Percentiles rank a stretch among this genome's conserved stretches.
Conservation (phyloP, 1,284 basidiomycete species). For the Grifola frondosa region DNA sequence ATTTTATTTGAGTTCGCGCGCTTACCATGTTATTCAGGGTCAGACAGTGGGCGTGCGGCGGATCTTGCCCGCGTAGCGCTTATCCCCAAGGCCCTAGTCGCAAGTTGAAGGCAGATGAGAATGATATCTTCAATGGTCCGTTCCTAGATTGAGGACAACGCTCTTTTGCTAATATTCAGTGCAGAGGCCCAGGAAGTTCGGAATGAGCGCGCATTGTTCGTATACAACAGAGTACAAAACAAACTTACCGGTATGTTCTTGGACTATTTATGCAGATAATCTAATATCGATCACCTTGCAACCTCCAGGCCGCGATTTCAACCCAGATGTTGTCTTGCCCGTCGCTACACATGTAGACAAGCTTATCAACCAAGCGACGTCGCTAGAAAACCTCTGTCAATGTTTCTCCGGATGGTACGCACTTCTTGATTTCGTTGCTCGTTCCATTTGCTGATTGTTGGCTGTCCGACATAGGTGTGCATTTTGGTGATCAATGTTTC, state of each 20-base stretch:
- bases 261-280: too few relatives aligned
- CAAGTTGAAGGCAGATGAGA: constrained; percentile 78
- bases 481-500: constrained; percentile 35
- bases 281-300: neutral
- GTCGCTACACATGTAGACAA: constrained; percentile 86
- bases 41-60: constrained; percentile 53
- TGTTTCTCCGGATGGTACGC: constrained; percentile 93
- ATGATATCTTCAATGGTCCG: constrained; percentile 77
- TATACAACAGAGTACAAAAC: constrained; percentile 90
- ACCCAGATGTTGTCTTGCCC: constrained; percentile 71
- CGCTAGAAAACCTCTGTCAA: constrained; percentile 91
- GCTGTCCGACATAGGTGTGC: constrained; percentile 38
- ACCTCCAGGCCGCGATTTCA: constrained; percentile 80
- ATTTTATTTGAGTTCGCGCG: constrained; percentile 11
- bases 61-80: constrained; percentile 69
- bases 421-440: neutral
- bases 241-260: constrained; percentile 80
- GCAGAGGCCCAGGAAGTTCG: constrained; percentile 80
- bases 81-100: constrained; percentile 74
- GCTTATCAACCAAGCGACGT: constrained; percentile 88
- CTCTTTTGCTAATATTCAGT: constrained; percentile 8
- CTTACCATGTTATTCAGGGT: constrained; percentile 32
- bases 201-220: constrained; percentile 86
- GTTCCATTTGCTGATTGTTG: neutral
- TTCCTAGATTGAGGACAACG: constrained; percentile 5